Conservation (phyloP, 2,329 filamentous ascomycete genomes). For the Diaporthe australafricana region DNA sequence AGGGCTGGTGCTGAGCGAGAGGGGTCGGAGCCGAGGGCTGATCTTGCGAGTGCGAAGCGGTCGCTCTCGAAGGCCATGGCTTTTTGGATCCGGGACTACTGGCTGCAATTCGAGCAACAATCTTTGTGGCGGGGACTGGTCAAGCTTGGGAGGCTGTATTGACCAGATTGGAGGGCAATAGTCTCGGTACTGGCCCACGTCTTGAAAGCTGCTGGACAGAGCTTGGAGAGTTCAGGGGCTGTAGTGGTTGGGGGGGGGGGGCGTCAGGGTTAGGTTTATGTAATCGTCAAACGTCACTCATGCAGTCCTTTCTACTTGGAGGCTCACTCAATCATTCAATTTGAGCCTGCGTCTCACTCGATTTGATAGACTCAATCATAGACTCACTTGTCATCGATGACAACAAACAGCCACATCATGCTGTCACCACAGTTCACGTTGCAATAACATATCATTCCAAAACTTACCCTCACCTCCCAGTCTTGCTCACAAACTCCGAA, state of each 20-base stretch:
- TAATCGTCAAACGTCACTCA: too few species aligned
- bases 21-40: constrained; percentile 11
- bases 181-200: too few species aligned
- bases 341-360: not conserved
- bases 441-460: not conserved
- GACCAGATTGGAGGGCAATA: not conserved
- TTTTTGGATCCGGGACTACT: too few species aligned
- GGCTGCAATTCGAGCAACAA: not conserved
- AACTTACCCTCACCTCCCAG: too few species aligned
- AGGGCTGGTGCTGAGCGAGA: constrained; percentile 24
- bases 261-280: constrained; percentile 4
- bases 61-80: constrained; percentile 4
- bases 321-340: not conserved
- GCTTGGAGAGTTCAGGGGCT: too few species aligned
- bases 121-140: not conserved
- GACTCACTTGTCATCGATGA: too few species aligned
- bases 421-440: not conserved
- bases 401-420: not conserved
- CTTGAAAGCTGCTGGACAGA: too few species aligned
- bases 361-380: not conserved
- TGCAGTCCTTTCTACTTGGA: too few species aligned
- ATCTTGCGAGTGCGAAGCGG: constrained; percentile 19
- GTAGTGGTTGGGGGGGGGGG: too few species aligned
- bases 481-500: not conserved
- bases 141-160: too few species aligned